Percentiles rank a stretch among this genome's conserved stretches.
These are phyloP conservation scores for Tubosaeta sp. DNA, from an alignment of 768 basidiomycete genomes.

Conservation along the genomic window DNA sequence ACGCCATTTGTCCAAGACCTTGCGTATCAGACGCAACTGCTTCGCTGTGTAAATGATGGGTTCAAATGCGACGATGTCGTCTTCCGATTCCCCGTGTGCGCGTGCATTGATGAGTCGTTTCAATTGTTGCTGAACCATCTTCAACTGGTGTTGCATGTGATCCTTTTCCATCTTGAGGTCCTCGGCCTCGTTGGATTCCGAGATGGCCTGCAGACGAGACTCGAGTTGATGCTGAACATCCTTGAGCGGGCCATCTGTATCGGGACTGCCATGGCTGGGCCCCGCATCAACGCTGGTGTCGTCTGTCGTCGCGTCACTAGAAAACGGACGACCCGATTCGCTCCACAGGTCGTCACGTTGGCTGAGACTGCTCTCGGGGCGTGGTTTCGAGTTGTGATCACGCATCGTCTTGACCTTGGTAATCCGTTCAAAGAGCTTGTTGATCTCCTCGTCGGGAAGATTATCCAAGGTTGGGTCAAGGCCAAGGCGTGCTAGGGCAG, in stretches of 20 bases:
- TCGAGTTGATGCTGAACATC: constrained; percentile 76
- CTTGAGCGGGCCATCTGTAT: constrained; percentile 58
- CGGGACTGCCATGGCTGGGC: constrained; percentile 57
- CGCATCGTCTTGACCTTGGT: constrained; percentile 87
- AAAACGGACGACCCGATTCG: constrained; percentile 74
- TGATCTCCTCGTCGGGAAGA: constrained; percentile 90
- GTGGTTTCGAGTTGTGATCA: constrained; percentile 71
- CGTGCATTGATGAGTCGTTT: constrained; percentile 73
- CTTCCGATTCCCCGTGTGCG: constrained; percentile 70
- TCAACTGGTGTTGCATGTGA: constrained; percentile 88
- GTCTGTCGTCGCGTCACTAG: constrained; percentile 77
- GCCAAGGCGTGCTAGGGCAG: constrained; percentile 81
- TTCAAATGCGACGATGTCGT: constrained; percentile 62
- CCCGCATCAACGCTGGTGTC: constrained; percentile 80
- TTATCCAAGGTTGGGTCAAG: constrained; percentile 88
- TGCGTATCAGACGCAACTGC: constrained; percentile 78
- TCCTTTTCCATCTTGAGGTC: constrained; percentile 88
- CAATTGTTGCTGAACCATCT: constrained; percentile 77
- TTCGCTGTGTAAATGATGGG: constrained; percentile 78
- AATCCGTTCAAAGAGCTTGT: constrained; percentile 92
- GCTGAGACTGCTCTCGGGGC: constrained; percentile 87
- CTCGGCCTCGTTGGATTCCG: constrained; percentile 72
- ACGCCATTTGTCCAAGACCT: constrained; percentile 83
- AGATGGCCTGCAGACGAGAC: constrained; percentile 54
- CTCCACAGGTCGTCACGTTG: constrained; percentile 88